Base-by-base conservation (phyloP, 2,329 filamentous ascomycete species). In the Colletotrichum sp. region DNA sequence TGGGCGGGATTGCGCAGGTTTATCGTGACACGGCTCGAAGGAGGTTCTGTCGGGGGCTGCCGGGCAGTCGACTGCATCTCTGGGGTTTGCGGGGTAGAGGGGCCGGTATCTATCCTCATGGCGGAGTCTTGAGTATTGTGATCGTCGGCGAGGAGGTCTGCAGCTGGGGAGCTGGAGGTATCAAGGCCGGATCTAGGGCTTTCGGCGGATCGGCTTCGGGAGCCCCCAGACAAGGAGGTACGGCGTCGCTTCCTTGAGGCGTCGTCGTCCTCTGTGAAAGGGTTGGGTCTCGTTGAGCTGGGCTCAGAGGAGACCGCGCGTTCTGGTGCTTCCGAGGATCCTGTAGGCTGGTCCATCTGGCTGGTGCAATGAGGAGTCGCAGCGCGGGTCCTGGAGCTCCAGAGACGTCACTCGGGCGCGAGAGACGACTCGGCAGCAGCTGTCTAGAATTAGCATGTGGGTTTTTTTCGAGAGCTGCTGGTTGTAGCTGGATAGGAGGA, bases 241-340 rank as follows among this genome's bases (percentile, higher is more conserved):
- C 92, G 89, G 78, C 90, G 91, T 68, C 92, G 90, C 83, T 93
- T 93, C 78, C 92, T 88, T 72, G 91, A 88, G 57, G 88, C 87
- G 63, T 84, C 81, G 78, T 91, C 89, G 81, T 84, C 86, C 84
- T 92, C 91, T 85, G 92, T 88, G 82, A 93, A 93, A 55, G 92
- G 92, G 78, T 93, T 93, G 68, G 90, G 90, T 78, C 92, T 89
- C 79, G 89, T 91, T 80, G 91, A 90, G 83, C 88, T 89, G 83
- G 90, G 89, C 86, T 93, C 92, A 84, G 90, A 90, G 81, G 91
- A 93, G 84, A 88, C 87, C 81, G 90, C 89, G 84, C 90, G 89
- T 86, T 91, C 89, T 88, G 86, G 88, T 83, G 86, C 86, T 84
- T 90, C 88, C 81, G 86, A 84, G 78, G 87, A 85, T 81, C 81